Base-by-base conservation (phyloP, 352 stramenopile species). In the Pythium inflatum region DNA sequence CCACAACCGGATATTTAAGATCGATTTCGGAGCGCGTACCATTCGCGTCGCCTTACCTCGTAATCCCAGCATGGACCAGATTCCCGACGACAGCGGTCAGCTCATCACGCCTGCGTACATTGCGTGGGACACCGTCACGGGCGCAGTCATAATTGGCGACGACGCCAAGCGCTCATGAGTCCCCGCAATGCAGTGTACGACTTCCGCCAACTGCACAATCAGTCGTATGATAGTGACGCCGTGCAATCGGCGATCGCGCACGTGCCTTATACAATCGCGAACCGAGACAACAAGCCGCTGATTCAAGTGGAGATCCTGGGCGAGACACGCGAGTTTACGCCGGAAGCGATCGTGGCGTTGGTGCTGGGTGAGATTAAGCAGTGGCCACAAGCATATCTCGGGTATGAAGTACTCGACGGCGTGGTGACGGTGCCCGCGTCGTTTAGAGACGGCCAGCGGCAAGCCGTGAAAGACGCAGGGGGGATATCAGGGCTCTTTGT, bases 101-200 rank as follows among this genome's bases (percentile, higher is more conserved):
- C 34, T 8, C 14, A 41, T 14, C 8, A 41, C 34, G 8, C 34
- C 34, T n/a, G n/a, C n/a, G n/a, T n/a, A n/a, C n/a, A n/a, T n/a
- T n/a, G n/a, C n/a, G 34, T 41, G 34, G 34, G 34, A 41, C 34
- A 14, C 34, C 34, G 34, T 41, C 34, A 41, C 34, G 8, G 34
- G 34, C 8, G 34, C 8, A 14, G 14, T 14, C 34, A 41, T 98
- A 20, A 98, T 99, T 62, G 97, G 97, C 57, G 94, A 98, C 73
- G 93, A 93, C 48, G 97, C 96, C 50, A 98, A 99, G 89, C 94
- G 33, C 89, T 93, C 24, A 97, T 98, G 92, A 98, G 98, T 80
- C 58, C 64, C 24, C 36, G 59, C 40, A 77, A 77, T 60, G 73
- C 70, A 22, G 70, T 77, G 9, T 77, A 73, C 33, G 70, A 77